Evolutionary conservation across 345 rosid genomes (phyloP), one percentile per base, ranked within the genome.

Genomic region (Combretum micranthum): DNA sequence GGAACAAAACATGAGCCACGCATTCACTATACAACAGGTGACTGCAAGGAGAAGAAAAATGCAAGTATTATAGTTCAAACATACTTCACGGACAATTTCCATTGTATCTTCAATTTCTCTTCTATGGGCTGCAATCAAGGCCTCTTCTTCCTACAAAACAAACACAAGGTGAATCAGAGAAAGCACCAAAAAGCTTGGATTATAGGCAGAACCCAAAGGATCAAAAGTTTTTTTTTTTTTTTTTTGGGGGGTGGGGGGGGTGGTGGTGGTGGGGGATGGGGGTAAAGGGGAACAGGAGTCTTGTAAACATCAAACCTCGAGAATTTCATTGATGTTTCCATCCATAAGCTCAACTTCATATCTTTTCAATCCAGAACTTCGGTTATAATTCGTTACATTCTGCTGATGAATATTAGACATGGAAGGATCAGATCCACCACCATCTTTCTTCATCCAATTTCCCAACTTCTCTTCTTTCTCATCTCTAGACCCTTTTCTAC

Each of bases 101-200:
- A 93, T 93, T 12, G 97, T 89, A 64, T 93, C 96, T 77, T 93
- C 99, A n/a, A 89, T 93, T 77, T 93, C 97, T 80, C 89, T 89
- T 70, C 99, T 79, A 60, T 93, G 99, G 21, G 94, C 97, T 13
- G 88, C 83, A 37, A 89, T 83, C 64, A 93, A 73, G 44, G 94
- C 94, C 71, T 85, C 97, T 79, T 93, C 99, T 68, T 93, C 99
- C 97, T 92, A 73, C 10, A 7, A 32, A 4, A 7, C 39, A 32
- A 32, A 32, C 1, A 11, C 39, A 32, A 7, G 10, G 10, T 32
- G 5, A 32, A 32, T 32, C 39, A 32, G 39, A 32, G 39, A 32
- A 32, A 32, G 9, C 39, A 32, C 39, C 39, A 5, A 32, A 32
- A 32, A 32, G 9, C 5, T 32, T 32, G 39, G 5, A 7, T 32